Percentiles rank a stretch among this genome's conserved stretches.
Evolutionary conservation across 192 early-diverging fungal species (phyloP).

Genomic region (Diversispora epigaea): DNA sequence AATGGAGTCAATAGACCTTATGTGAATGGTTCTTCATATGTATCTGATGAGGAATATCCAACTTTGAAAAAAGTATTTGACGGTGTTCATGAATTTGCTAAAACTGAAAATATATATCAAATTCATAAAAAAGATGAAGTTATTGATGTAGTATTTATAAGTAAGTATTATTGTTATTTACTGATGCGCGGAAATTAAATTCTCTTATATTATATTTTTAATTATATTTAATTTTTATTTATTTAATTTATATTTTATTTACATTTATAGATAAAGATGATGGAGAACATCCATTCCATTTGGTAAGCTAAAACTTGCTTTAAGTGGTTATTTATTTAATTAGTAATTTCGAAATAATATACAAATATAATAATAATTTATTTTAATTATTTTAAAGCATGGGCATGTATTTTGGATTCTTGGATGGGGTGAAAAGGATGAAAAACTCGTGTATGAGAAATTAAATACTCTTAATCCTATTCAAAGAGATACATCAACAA

Average conservation of each 20-base stretch:
- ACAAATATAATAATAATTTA: constrained; percentile 8
- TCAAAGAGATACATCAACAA: constrained; percentile 42
- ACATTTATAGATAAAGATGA: constrained; percentile 11
- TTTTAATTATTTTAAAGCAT: constrained; percentile 34
- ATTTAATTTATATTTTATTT: neutral
- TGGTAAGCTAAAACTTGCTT: constrained; percentile 15
- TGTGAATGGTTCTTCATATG: constrained; percentile 19
- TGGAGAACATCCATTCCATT: constrained; percentile 43
- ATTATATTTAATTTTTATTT: neutral
- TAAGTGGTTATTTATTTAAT: neutral
- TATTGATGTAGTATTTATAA: constrained; percentile 31
- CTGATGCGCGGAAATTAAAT: neutral
- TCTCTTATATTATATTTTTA: too few relatives aligned
- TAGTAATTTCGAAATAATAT: constrained; percentile 11
- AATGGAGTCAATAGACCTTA: neutral
- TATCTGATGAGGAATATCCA: neutral
- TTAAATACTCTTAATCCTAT: constrained; percentile 41
- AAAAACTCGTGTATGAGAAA: constrained; percentile 34
- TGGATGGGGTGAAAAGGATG: constrained; percentile 38
- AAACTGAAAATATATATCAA: constrained; percentile 24
- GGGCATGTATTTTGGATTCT: constrained; percentile 50
- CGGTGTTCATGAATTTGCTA: constrained; percentile 29
- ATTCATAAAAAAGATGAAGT: constrained; percentile 40
- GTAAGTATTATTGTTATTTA: constrained; percentile 25
- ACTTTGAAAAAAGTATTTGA: constrained; percentile 31